These are phyloP conservation scores for Noccaea bulbosa DNA, from an alignment of 345 rosid genomes.

Conservation along the genomic window DNA sequence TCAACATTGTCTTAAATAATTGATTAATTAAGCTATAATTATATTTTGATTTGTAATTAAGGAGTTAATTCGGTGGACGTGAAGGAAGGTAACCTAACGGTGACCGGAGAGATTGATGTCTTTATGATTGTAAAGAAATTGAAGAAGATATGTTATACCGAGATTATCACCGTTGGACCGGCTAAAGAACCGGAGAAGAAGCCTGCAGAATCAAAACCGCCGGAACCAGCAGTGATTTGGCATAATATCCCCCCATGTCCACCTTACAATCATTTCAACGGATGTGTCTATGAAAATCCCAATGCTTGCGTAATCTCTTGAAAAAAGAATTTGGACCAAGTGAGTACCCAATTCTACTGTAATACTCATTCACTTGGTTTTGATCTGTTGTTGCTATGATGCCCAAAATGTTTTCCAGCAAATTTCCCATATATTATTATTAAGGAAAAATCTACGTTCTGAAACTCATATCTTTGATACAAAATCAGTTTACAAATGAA, in stretches of 20 bases:
- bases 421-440: too few species aligned
- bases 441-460: too few species aligned
- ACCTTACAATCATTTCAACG: slow-evolving; percentile 10
- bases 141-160: slow-evolving; percentile 57
- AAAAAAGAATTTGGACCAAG: neutral
- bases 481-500: too few species aligned
- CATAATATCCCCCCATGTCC: neutral
- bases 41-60: slow-evolving; percentile 9
- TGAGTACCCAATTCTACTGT: neutral
- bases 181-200: slow-evolving; percentile 64
- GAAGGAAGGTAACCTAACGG: slow-evolving; percentile 67
- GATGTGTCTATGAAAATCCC: slow-evolving; percentile 6
- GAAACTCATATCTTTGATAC: too few species aligned
- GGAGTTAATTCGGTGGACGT: slow-evolving; percentile 59
- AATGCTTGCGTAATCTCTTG: slow-evolving; percentile 8
- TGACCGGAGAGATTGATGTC: slow-evolving; percentile 60
- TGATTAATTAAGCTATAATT: neutral
- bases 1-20: neutral
- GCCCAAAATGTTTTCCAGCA: too few species aligned
- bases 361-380: neutral
- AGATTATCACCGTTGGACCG: slow-evolving; percentile 64
- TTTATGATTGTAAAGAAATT: slow-evolving; percentile 51
- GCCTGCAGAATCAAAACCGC: slow-evolving; percentile 36
- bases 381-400: neutral
- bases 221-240: neutral